Evolutionary conservation across 257 asterid species (phyloP), one percentile per base, ranked within the genome.

Genomic region (Forsythia viridissima): DNA sequence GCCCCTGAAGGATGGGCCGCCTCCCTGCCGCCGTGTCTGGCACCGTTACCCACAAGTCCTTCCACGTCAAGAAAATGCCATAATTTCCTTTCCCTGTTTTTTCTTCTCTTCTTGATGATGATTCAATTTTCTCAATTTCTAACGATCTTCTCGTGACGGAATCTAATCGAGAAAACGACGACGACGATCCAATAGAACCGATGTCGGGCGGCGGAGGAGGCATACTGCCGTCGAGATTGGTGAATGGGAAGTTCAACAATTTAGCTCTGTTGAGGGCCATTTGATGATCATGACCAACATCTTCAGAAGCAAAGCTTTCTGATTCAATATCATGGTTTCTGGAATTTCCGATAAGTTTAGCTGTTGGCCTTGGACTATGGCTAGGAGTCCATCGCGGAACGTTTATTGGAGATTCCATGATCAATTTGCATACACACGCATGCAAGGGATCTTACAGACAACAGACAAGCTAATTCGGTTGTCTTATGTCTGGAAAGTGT

Each of bases 61-160:
- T 80, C 93, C 93, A 89, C 57, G 90, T 86, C 86, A 89, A 74
- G 83, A 71, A 85, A 41, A 89, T 71, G 12, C 92, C 92, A 57
- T 40, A 6, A 40, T 40, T 40, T 40, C 6, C 42, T 40, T 40
- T 40, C 42, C 42, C 7, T 40, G 6, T 40, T 40, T 40, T 6
- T 40, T 40, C 42, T 40, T 4, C 42, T 40, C 42, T 6, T 40
- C 6, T 40, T 4, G 42, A 40, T 40, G 42, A 3, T 4, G 42
- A 40, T 40, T 0, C 42, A 40, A 40, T 40, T 40, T 40, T 40
- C 42, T 40, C 42, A 0, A 40, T 40, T 40, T 40, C 42, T 40
- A 40, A 40, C 42, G 42, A 40, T 40, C 42, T 40, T 4, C 42
- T 40, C 42, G 3, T 4, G 6, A 4, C 6, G 42, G 42, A 40